A percentile compares a stretch with the other conserved stretches of the same genome.
Conservation (phyloP, 768 basidiomycete genomes). For the Mycena floridula region DNA sequence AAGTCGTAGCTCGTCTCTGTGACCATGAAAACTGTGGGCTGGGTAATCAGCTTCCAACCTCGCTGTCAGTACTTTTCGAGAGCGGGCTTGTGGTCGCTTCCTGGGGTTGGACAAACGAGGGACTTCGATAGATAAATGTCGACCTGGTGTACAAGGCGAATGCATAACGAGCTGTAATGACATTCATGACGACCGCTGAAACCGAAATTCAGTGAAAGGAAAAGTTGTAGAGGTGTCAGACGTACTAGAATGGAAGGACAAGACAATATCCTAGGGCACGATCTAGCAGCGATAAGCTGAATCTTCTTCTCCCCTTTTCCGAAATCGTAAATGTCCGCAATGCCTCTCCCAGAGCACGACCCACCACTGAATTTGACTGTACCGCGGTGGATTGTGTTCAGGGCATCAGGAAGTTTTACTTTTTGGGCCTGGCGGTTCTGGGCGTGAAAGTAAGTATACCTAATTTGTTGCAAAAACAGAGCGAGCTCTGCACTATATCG, state of each 20-base stretch:
- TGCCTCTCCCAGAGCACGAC: not conserved
- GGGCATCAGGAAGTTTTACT: not conserved
- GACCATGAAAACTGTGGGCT: not conserved
- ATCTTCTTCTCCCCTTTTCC: slow-evolving; percentile 5
- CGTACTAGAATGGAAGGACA: slow-evolving; percentile 34
- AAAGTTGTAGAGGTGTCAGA: too few species aligned
- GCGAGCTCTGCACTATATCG: slow-evolving; percentile 18
- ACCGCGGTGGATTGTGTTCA: not conserved
- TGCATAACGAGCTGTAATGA: slow-evolving; percentile 25
- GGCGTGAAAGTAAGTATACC: slow-evolving; percentile 24
- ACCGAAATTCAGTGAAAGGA: too few species aligned
- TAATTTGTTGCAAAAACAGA: slow-evolving; percentile 18
- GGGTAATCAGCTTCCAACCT: not conserved
- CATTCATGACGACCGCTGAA: slow-evolving; percentile 29
- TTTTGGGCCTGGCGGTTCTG: not conserved
- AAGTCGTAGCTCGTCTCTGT: not conserved
- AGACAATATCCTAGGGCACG: slow-evolving; percentile 18
- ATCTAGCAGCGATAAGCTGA: slow-evolving; percentile 23
- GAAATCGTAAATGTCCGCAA: slow-evolving; percentile 1
- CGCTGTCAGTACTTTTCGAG: not conserved
- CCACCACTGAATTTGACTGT: not conserved
- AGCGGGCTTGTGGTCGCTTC: not conserved
- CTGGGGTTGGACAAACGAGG: not conserved
- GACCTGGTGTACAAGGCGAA: slow-evolving; percentile 26
- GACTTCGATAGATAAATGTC: slow-evolving; percentile 21